phyloP scores from a whole-genome alignment of 305 asterid species.

The Rubia tinctorum region DNA sequence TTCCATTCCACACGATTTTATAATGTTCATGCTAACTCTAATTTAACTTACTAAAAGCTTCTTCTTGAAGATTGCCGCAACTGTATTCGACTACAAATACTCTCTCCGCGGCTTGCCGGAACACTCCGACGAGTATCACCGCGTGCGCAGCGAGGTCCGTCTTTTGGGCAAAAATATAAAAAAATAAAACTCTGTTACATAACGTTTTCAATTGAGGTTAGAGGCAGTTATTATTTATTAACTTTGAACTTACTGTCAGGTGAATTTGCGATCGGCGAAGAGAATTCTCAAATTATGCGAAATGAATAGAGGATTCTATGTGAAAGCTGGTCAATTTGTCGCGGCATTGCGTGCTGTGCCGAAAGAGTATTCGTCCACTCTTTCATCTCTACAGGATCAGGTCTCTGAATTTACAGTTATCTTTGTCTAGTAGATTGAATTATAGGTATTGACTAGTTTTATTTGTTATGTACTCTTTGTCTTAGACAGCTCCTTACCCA shows the following conservation, averaged over 20 bases:
- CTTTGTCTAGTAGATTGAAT: not conserved
- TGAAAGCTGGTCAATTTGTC: constrained; percentile 93
- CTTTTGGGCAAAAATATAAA: not conserved
- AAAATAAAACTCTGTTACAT: not conserved
- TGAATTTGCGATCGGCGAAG: constrained; percentile 80
- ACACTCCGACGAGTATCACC: constrained; percentile 46
- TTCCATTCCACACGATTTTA: not conserved
- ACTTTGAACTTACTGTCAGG: constrained; percentile 24
- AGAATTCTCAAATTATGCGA: constrained; percentile 65
- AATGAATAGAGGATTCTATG: constrained; percentile 82
- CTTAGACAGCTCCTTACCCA: constrained; percentile 70
- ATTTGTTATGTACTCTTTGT: constrained; percentile 27
- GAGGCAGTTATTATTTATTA: not conserved
- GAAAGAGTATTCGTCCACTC: constrained; percentile 77
- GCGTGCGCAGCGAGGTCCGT: constrained; percentile 52
- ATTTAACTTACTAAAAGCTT: not conserved
- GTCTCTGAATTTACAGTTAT: constrained; percentile 27
- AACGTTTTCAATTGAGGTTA: not conserved
- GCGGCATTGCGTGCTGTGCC: constrained; percentile 85
- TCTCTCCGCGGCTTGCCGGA: constrained; percentile 49
- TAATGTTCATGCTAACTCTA: not conserved
- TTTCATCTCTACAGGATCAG: constrained; percentile 89
- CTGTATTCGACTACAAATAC: constrained; percentile 65
- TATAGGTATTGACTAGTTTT: constrained; percentile 13
- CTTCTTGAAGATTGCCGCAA: constrained; percentile 48